Evolutionary conservation across 108 stramenopile species (phyloP), one percentile per base, ranked within the genome.

Genomic region (Cyclostephanos tholiformis): DNA sequence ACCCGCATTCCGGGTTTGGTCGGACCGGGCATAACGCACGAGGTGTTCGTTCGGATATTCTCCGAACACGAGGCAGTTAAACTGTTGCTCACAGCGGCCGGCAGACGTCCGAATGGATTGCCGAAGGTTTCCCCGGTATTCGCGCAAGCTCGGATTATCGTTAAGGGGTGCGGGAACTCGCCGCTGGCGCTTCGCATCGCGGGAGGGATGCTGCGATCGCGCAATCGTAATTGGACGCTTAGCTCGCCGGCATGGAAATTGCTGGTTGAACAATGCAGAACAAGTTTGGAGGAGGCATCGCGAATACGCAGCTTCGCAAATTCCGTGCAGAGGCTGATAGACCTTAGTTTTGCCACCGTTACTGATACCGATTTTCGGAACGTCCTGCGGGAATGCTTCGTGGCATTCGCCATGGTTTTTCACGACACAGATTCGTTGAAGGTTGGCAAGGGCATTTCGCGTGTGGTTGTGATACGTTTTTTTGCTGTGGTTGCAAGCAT

Each of bases 61-160:
- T 91, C 93, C 2, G 93, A 94, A 48, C 89, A 90, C 38, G 93
- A 94, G 76, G 93, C 93, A 27, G 91, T 94, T 19, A 94, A 94
- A 66, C 82, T 94, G 16, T 85, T 94, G 9, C 83, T 94, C 12
- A 88, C 87, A 11, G 88, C 93, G 1, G 88, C 93, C 8, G 93
- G 93, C 11, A 85, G 93, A 48, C 85, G 91, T 38, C 89, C 89
- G 11, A 90, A 94, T 69, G 93, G 93, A 35, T 43, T 79, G 22
- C 89, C 89, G 8, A 90, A 91, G 57, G 84, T 80, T 36, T 94
- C 91, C 27, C 80, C 83, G 23, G 89, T 92, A n/a, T 94, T 94
- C 67, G 81, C 89, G 67, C 89, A 94, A 75, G 91, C 91, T 10
- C 87, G 89, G 27, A 65, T 91, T 17, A 88, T 94, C 65, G 93